Base-by-base conservation (phyloP, 768 basidiomycete species). In the Trametes villosa region DNA sequence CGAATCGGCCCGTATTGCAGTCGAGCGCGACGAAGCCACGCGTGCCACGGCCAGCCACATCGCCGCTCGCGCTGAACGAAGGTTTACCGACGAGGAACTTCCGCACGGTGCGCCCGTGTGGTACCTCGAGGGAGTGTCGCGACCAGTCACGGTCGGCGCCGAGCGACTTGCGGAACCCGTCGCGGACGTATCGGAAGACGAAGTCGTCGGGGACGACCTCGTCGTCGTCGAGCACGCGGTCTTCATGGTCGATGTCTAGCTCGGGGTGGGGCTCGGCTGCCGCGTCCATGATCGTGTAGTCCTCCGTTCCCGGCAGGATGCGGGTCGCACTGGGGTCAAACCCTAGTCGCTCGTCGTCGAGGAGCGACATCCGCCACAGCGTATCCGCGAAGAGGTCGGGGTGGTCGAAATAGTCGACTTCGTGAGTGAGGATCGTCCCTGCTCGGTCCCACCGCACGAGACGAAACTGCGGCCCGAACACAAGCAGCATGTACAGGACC, bases 11-110 rank as follows among this genome's bases (percentile, higher is more conserved):
- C 4, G 26, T 27, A 12, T 26, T 22, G 30, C 38, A 18, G 29
- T 66, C 62, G 41, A 48, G 41, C 3, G 62, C 65, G 26, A 66
- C 53, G 31, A 61, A 64, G 8, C 65, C 59, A 18, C 41, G 51
- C 2, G 65, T 63, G 2, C 53, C 61, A 4, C 61, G 65, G 5
- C 65, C 54, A 3, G 50, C 59, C 42, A 62, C 51, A 0, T n/a
- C n/a, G n/a, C 61, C 59, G 26, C 30, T 30, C 9, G 53, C 51
- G 7, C 12, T 13, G 36, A 55, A 60, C 2, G n/a, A 15, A 1
- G 49, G 61, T 29, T 49, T 53, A 36, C 48, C 54, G n/a, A 63
- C 44, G 8, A 66, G 51, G 41, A 63, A 63, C 7, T 29, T 27
- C 9, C 60, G 41, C 8, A 22, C 45, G 8, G 6, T 24, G 13